Evolutionary conservation across 2,329 filamentous ascomycete species (phyloP), one percentile per base, ranked within the genome.

Genomic region (Scedosporium boydii): DNA sequence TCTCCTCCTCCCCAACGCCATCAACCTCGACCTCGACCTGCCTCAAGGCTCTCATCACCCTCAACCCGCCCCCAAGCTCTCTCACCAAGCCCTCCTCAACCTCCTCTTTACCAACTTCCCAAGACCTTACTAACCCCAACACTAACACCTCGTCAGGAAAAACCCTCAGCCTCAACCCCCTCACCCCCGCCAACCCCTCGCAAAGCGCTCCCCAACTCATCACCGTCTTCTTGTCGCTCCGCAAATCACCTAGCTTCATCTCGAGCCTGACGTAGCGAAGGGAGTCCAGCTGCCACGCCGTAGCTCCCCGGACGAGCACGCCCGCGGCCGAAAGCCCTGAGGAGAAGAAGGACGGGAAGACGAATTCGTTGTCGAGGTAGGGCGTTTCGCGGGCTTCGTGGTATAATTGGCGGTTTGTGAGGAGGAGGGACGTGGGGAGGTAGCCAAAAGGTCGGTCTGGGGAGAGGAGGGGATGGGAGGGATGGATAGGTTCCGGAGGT

Each of bases 281-380:
- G 2, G 66, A 65, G n/a, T 66, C 66, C 3, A 70, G 68, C 71
- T 82, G 79, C 80, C 80, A 82, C 2, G 70, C 65, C 41, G 62
- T 61, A 26, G 78, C 66, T 2, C 67, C 66, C 14, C 69, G 65
- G 1, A 73, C 70, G 61, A 79, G 76, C 0, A 70, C 69, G 7
- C 72, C 66, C 0, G 77, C 78, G 0, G 77, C 73, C 66, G 74
- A 74, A 3, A 79, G 66, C 0, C 78, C 79, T 14, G 76, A 78
- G 12, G 75, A 72, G 68, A 79, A 79, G 75, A 76, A 78, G 53
- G 76, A 77, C 44, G 75, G 70, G 64, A 80, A 82, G 26, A 74
- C 73, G 63, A 81, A 81, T 60, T 80, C 77, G 68, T 78, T 80
- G 23, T 68, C 63, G 6, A 68, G 65, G 65, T 79, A 80, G 2